Evolutionary conservation across 2,329 filamentous ascomycete genomes (phyloP), one percentile per base, ranked within the genome.

Genomic region (Penicillium sp.): DNA sequence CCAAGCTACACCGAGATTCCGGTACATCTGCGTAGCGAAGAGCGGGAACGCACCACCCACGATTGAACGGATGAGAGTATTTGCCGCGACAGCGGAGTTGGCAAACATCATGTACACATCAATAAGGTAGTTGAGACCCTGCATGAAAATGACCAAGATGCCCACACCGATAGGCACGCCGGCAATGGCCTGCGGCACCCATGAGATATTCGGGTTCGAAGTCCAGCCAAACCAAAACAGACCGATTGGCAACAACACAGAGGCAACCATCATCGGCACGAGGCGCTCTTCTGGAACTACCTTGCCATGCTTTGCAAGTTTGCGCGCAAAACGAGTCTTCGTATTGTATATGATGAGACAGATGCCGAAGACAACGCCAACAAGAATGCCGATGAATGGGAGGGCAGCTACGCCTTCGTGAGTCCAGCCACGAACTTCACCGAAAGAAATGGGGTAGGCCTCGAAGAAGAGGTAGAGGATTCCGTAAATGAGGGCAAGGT

Each of bases 191-290:
- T 78, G 77, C 0, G 77, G 74, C 2, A 78, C 75, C 78, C 77
- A 80, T 11, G 67, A 71, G 37, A 79, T 73, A 25, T 69, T 41
- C 1, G 70, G 70, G 50, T 67, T 74, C 0, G 77, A 76, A 0
- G 75, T 74, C 80, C 80, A 82, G 5, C 73, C 78, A 55, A 80
- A 80, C 75, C 77, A 78, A 63, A 80, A 80, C n/a, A 80, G 66
- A 48, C 79, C 78, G 52, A 70, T 65, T 1, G 78, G 77, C 4
- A 82, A 64, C 4, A 77, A 54, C 9, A 77, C 59, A 0, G 72
- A 74, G 16, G 73, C 76, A 22, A 78, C 49, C 50, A 80, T 76
- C 75, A 79, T 78, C 4, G 77, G 75, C 0, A 76, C 67, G 1
- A 82, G 70, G 44, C 78, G 72, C 59, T 76, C 75, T 61, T 81